Conservation (phyloP, 139 green algal species). For the Tetradesmus obliquus region DNA sequence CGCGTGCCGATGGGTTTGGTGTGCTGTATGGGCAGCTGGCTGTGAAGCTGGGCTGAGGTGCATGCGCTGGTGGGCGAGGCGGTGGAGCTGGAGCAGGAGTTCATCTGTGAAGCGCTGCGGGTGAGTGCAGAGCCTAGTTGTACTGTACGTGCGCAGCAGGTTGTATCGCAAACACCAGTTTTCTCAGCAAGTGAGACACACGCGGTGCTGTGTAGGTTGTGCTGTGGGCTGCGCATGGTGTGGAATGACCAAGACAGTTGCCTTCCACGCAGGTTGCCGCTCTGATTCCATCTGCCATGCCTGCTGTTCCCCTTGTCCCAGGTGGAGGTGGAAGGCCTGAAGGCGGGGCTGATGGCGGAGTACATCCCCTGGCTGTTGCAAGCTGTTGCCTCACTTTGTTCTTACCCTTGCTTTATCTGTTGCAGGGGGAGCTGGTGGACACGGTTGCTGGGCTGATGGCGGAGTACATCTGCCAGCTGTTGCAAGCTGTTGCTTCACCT, state of each 20-base stretch:
- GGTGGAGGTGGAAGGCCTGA: slow-evolving; percentile 87
- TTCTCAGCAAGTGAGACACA: too few species aligned
- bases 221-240: too few species aligned
- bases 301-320: slow-evolving; percentile 34
- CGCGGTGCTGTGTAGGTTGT: too few species aligned
- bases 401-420: neutral
- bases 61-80: slow-evolving; percentile 87
- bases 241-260: too few species aligned
- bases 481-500: neutral
- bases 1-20: too few species aligned
- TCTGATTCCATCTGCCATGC: neutral
- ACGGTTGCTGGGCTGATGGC: neutral
- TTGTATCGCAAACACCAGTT: too few species aligned
- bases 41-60: slow-evolving; percentile 7
- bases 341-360: slow-evolving; percentile 82
- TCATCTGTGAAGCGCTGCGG: slow-evolving; percentile 79
- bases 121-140: neutral
- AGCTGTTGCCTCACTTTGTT: neutral
- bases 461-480: neutral
- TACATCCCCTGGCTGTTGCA: slow-evolving; percentile 88
- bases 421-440: neutral
- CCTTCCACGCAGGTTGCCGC: too few species aligned
- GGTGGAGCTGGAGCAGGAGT: slow-evolving; percentile 97
- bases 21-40: too few species aligned
- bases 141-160: too few species aligned